Evolutionary conservation across 1,284 basidiomycete species (phyloP), one percentile per base, ranked within the genome.

Genomic region (Schizophyllum commune): DNA sequence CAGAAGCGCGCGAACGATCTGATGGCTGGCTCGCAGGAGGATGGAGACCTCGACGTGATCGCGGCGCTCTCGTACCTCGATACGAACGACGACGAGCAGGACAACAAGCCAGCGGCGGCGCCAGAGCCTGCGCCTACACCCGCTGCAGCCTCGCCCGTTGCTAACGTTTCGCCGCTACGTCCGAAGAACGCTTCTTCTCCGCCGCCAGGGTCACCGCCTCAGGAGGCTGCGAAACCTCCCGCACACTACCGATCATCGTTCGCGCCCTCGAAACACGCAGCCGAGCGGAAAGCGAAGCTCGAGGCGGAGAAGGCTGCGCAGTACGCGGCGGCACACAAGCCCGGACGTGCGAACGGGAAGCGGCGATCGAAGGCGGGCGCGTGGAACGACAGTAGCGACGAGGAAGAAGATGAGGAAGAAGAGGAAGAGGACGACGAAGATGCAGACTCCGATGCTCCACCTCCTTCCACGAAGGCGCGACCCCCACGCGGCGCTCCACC

Each of bases 251-350:
- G 83, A 56, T 94, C 92, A 0, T 94, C 93, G 2, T 96, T 96
- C 68, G 89, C 92, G 0, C 89, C 88, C 0, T 91, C 90, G 15
- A 89, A 83, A 69, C 84, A 88, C 65, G 93, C 91, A 21, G 83
- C 84, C 21, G 86, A 96, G 69, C 82, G 94, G 58, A 91, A 92
- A 68, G 89, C 90, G 11, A 91, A 89, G 71, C 80, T 82, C 13
- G 86, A 94, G 69, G 91, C 89, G 20, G 88, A 92, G 67, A 87
- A 92, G 68, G 88, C 87, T 53, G 89, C 89, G 0, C 82, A 86
- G 56, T 82, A 91, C 51, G 89, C 86, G 32, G 91, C 89, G 20
- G 83, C 80, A 57, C 83, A 86, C 63, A 81, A 82, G 64, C 91
- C 91, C 47, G 91, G 91, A 47, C 79, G 88, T 65, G 70, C 78